phyloP scores from a whole-genome alignment of 2,329 filamentous ascomycete genomes.

The Aspergillus costaricaensis region DNA sequence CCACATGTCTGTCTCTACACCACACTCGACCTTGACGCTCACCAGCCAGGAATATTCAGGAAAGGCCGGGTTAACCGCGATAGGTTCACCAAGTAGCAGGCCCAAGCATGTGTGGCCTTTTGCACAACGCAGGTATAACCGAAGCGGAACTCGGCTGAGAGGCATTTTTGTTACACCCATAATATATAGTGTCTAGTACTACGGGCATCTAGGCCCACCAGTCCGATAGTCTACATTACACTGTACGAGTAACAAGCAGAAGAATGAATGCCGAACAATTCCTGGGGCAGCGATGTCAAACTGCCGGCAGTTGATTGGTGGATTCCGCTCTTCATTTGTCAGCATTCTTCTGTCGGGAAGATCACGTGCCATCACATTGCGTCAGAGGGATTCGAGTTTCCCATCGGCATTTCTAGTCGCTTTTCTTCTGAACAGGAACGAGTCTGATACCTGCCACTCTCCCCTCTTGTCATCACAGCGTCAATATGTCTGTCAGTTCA shows the following conservation, averaged over 20 bases:
- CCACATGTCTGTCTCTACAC: not conserved
- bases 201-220: not conserved
- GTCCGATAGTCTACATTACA: not conserved
- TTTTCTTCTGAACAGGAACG: not conserved
- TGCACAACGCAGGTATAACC: not conserved
- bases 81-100: not conserved
- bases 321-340: constrained; percentile 28
- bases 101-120: not conserved
- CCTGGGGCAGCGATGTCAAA: constrained; percentile 19
- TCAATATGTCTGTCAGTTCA: constrained; percentile 36
- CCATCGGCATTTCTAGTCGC: not conserved
- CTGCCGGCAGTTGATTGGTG: constrained; percentile 26
- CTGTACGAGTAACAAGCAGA: not conserved
- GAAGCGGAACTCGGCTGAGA: not conserved
- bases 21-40: too few relatives aligned
- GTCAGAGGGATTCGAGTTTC: constrained; percentile 30
- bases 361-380: constrained; percentile 35
- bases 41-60: not conserved
- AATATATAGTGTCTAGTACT: not conserved
- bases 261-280: not conserved
- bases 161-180: not conserved
- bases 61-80: not conserved
- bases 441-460: not conserved
- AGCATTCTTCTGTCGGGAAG: constrained; percentile 12
- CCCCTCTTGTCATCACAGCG: not conserved